These are phyloP conservation scores for Phialocephala subalpina DNA, from an alignment of 2,329 filamentous ascomycete species.

Conservation along the genomic window DNA sequence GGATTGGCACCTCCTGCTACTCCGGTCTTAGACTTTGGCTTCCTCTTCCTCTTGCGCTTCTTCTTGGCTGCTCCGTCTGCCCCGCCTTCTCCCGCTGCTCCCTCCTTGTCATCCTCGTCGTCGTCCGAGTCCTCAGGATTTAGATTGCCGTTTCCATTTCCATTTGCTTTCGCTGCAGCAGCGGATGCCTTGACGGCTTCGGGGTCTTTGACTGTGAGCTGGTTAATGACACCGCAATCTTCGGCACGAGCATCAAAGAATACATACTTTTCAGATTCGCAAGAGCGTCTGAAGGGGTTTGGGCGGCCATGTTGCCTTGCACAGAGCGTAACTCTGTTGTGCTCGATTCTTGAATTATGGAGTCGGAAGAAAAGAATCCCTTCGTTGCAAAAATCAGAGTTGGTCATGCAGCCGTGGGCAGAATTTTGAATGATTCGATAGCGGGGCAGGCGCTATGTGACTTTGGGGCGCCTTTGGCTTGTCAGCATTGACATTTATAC, in stretches of 20 bases:
- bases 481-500: not conserved
- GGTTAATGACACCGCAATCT: slow-evolving; percentile 5
- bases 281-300: slow-evolving; percentile 82
- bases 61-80: slow-evolving; percentile 56
- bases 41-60: slow-evolving; percentile 80
- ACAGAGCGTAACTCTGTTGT: slow-evolving; percentile 18
- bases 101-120: slow-evolving; percentile 57
- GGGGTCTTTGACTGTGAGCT: slow-evolving; percentile 41
- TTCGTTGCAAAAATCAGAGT: not conserved
- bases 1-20: slow-evolving; percentile 63
- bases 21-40: slow-evolving; percentile 78
- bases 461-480: slow-evolving; percentile 1
- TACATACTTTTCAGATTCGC: slow-evolving; percentile 90
- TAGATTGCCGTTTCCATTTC: slow-evolving; percentile 33
- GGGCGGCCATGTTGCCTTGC: slow-evolving; percentile 39
- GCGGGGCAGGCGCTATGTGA: not conserved
- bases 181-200: slow-evolving; percentile 40
- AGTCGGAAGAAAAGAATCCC: not conserved
- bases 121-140: slow-evolving; percentile 56
- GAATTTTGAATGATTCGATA: not conserved
- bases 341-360: not conserved
- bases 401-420: not conserved
- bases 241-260: slow-evolving; percentile 60
- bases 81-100: slow-evolving; percentile 46
- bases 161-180: slow-evolving; percentile 37